These are phyloP conservation scores for Lichina pygmaea DNA, from an alignment of 495 filamentous ascomycete genomes.

Conservation along the genomic window DNA sequence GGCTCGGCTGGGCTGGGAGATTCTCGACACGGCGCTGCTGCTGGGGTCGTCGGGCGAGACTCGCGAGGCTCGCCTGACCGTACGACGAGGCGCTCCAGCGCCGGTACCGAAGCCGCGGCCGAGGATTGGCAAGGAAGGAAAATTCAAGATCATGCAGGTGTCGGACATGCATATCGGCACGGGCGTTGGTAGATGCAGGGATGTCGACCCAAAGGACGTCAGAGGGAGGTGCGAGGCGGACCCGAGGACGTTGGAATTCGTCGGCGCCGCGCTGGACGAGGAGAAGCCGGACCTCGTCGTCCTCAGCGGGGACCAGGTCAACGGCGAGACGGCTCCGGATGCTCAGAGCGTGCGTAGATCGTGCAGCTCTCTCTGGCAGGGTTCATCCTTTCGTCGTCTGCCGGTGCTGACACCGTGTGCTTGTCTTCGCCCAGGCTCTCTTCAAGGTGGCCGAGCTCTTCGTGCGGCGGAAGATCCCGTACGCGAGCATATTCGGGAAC, in stretches of 20 bases:
- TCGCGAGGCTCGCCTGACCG: slow-evolving; percentile 41
- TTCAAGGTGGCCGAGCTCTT: slow-evolving; percentile 82
- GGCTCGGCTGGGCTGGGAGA: slow-evolving; percentile 55
- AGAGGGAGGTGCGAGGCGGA: slow-evolving; percentile 74
- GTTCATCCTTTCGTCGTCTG: neutral
- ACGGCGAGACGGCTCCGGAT: slow-evolving; percentile 78
- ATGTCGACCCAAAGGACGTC: slow-evolving; percentile 43
- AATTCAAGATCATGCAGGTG: slow-evolving; percentile 89
- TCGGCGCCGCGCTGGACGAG: slow-evolving; percentile 54
- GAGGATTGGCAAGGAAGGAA: slow-evolving; percentile 61
- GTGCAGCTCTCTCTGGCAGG: neutral
- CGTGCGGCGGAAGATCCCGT: slow-evolving; percentile 68
- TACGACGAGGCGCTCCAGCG: slow-evolving; percentile 39
- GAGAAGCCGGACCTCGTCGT: slow-evolving; percentile 84
- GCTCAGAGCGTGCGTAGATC: slow-evolving; percentile 35
- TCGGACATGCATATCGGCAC: slow-evolving; percentile 83
- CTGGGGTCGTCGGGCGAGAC: slow-evolving; percentile 26
- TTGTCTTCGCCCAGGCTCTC: slow-evolving; percentile 27
- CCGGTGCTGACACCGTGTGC: neutral
- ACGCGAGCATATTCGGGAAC: slow-evolving; percentile 86
- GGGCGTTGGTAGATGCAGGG: slow-evolving; percentile 59
- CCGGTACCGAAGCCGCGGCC: slow-evolving; percentile 37
- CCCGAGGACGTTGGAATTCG: slow-evolving; percentile 70
- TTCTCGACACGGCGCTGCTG: slow-evolving; percentile 42
- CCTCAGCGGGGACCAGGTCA: slow-evolving; percentile 70